phyloP scores from a whole-genome alignment of 371 early-diverging fungal genomes.

The Saksenaea vasiformis region DNA sequence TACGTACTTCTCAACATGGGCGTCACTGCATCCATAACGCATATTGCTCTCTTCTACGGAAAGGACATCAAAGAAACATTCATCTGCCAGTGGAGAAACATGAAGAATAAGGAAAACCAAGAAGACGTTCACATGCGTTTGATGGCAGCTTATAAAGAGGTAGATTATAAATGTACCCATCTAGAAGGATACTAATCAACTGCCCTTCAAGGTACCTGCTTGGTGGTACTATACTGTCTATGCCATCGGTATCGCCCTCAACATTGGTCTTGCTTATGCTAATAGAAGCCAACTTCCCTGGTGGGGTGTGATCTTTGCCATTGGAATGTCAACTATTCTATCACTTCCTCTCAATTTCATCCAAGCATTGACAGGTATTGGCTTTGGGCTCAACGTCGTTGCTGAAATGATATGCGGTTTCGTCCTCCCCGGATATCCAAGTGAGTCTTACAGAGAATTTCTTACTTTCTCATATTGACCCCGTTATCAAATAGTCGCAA shows the following conservation, averaged over 20 bases:
- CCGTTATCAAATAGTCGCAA: slow-evolving; percentile 11
- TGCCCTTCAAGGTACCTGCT: slow-evolving; percentile 65
- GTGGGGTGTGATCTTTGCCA: slow-evolving; percentile 76
- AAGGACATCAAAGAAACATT: slow-evolving; percentile 52
- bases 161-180: slow-evolving; percentile 13
- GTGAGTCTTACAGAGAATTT: slow-evolving; percentile 9
- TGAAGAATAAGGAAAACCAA: slow-evolving; percentile 26
- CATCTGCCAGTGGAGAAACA: slow-evolving; percentile 33
- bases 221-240: slow-evolving; percentile 77
- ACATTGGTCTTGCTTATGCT: slow-evolving; percentile 63
- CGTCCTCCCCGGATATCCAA: slow-evolving; percentile 40
- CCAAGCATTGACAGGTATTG: slow-evolving; percentile 37
- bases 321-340: slow-evolving; percentile 46
- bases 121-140: slow-evolving; percentile 33
- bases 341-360: slow-evolving; percentile 44
- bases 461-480: too few relatives aligned
- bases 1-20: slow-evolving; percentile 30
- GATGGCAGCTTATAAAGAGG: slow-evolving; percentile 41
- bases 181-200: slow-evolving; percentile 73
- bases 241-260: slow-evolving; percentile 58
- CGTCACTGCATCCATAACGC: slow-evolving; percentile 46
- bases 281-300: slow-evolving; percentile 58
- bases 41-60: slow-evolving; percentile 45
- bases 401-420: slow-evolving; percentile 62
- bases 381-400: slow-evolving; percentile 60